Evolutionary conservation across 176 grass and related monocot genomes (phyloP).

Genomic region (Oryza meyeriana): DNA sequence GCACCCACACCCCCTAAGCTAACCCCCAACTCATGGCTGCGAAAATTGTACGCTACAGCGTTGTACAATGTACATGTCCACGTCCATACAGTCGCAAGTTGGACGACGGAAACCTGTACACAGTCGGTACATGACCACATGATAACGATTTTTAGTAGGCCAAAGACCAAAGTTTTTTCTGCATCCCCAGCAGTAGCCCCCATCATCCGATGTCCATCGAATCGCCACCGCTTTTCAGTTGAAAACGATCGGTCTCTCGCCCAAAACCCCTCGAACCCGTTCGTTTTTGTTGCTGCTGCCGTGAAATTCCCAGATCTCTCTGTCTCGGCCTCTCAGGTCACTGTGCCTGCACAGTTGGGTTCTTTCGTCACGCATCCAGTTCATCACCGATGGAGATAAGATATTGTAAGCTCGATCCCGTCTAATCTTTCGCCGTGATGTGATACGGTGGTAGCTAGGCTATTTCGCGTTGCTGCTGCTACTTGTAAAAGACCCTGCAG

Average conservation of each 20-base stretch:
- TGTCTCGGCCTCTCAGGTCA: background rate
- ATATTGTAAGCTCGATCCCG: background rate
- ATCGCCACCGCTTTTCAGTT: background rate
- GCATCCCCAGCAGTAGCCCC: background rate
- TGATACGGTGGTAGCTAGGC: background rate
- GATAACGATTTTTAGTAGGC: slow-evolving; percentile 32
- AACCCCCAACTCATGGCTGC: background rate
- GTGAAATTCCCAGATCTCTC: background rate
- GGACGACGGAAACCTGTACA: background rate
- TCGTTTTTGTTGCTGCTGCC: background rate
- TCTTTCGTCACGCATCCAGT: background rate
- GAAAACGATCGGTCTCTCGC: slow-evolving; percentile 8
- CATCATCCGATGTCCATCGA: slow-evolving; percentile 9
- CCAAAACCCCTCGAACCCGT: background rate
- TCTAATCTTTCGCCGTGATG: slow-evolving; percentile 27
- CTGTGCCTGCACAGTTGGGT: slow-evolving; percentile 25
- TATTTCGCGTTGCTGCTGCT: background rate
- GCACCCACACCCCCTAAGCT: background rate
- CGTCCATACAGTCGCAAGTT: slow-evolving; percentile 18
- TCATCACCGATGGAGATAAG: background rate
- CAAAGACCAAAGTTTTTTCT: background rate
- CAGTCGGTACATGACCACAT: slow-evolving; percentile 1
- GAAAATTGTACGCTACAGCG: background rate
- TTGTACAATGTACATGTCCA: slow-evolving; percentile 6
- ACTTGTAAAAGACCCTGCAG: slow-evolving; percentile 50